Evolutionary conservation across 2,329 filamentous ascomycete genomes (phyloP).

Genomic region (Keithomyces neogunnii): DNA sequence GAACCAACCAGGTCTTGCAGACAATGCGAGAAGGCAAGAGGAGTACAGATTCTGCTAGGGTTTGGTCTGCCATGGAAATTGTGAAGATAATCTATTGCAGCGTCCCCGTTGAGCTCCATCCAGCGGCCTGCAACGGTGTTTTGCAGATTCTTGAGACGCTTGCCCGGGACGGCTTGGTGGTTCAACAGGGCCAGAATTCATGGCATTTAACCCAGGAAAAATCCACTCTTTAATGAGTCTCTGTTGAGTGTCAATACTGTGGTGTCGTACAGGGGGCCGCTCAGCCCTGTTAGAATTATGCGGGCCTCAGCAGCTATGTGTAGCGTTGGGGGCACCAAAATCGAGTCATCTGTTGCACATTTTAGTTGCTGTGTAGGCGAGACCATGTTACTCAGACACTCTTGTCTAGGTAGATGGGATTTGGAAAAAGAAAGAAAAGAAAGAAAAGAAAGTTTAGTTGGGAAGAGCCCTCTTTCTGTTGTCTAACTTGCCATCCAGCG

Average conservation of each 20-base stretch:
- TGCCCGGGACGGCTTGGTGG: constrained; percentile 60
- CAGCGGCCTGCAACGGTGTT: constrained; percentile 68
- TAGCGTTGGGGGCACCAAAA: too few relatives aligned
- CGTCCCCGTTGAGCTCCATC: constrained; percentile 66
- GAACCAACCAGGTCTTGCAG: constrained; percentile 69
- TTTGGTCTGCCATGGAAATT: constrained; percentile 68
- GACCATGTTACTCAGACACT: too few relatives aligned
- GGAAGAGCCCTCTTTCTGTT: too few relatives aligned
- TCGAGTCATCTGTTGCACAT: too few relatives aligned
- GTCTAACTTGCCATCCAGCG: too few relatives aligned
- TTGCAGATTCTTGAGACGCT: constrained; percentile 75
- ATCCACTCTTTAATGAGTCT: constrained; percentile 13
- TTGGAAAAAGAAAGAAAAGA: too few relatives aligned
- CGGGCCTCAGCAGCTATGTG: too few relatives aligned
- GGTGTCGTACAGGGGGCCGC: neutral
- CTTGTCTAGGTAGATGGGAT: too few relatives aligned
- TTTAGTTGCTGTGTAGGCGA: too few relatives aligned
- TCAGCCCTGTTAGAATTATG: too few relatives aligned
- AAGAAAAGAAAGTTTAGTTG: too few relatives aligned
- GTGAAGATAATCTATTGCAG: constrained; percentile 83
- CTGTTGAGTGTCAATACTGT: neutral
- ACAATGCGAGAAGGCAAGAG: constrained; percentile 42
- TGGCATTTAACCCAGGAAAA: constrained; percentile 18
- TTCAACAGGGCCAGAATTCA: constrained; percentile 23
- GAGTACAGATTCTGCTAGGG: constrained; percentile 17